These are phyloP conservation scores for Cenchrus fungigraminus DNA, from an alignment of 176 grass and related monocot genomes.

Conservation along the genomic window DNA sequence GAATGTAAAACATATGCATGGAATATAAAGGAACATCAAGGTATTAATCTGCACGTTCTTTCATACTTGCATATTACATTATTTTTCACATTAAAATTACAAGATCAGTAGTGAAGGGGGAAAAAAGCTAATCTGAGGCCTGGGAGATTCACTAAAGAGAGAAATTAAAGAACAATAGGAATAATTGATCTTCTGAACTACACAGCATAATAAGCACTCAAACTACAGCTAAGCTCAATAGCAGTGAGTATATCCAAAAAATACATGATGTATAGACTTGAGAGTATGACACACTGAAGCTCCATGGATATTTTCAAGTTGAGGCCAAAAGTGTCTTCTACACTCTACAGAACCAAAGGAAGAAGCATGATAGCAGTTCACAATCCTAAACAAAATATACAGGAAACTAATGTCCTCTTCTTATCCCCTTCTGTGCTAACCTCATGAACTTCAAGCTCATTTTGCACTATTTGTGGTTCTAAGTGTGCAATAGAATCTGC, in stretches of 20 bases:
- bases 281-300: not conserved
- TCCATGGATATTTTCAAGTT: slow-evolving; percentile 4
- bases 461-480: not conserved
- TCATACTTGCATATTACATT: not conserved
- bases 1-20: not conserved
- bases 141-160: not conserved
- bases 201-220: not conserved
- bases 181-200: slow-evolving; percentile 20
- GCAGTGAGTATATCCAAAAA: not conserved
- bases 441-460: not conserved
- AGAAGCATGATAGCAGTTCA: slow-evolving; percentile 1
- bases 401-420: slow-evolving; percentile 39
- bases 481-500: not conserved
- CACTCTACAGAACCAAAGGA: not conserved
- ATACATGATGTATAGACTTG: not conserved
- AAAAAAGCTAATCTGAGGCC: not conserved
- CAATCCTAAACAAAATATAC: not conserved
- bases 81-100: not conserved
- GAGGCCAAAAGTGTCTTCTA: not conserved
- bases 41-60: not conserved
- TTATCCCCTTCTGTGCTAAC: slow-evolving; percentile 24
- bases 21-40: slow-evolving; percentile 1
- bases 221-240: not conserved
- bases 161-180: not conserved
- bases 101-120: slow-evolving; percentile 7